Evolutionary conservation across 768 basidiomycete genomes (phyloP).

Genomic region (Paxillus rubicundulus): DNA sequence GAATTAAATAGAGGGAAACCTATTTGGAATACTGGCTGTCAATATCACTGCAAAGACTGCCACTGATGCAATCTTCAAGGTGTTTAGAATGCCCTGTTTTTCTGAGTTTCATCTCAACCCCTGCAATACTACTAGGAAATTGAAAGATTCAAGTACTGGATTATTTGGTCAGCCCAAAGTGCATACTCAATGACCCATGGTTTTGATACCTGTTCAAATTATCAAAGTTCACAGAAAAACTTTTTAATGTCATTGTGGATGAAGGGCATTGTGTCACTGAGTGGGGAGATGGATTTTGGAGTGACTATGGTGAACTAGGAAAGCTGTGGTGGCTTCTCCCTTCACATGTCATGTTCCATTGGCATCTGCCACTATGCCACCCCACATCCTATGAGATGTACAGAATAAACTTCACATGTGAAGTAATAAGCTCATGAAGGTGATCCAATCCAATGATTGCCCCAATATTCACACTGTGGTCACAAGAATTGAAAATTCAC

Average conservation of each 20-base stretch:
- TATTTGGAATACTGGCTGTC: constrained; percentile 6
- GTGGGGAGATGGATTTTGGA: constrained; percentile 17
- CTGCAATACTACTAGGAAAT: too few relatives aligned
- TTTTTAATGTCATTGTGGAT: constrained; percentile 32
- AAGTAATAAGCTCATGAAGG: constrained; percentile 2
- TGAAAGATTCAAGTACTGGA: too few relatives aligned
- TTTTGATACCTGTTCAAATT: too few relatives aligned
- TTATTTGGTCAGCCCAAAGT: too few relatives aligned
- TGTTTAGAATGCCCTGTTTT: not conserved
- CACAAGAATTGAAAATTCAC: constrained; percentile 13
- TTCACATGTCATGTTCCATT: constrained; percentile 10
- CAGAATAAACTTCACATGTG: constrained; percentile 13
- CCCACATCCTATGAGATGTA: too few relatives aligned
- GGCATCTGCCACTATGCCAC: constrained; percentile 17
- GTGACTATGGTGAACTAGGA: constrained; percentile 13
- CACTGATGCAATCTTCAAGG: constrained; percentile 4
- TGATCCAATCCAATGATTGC: constrained; percentile 31
- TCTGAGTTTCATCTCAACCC: too few relatives aligned
- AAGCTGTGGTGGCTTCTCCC: constrained; percentile 11
- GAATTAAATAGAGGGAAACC: not conserved
- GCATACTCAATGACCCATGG: too few relatives aligned
- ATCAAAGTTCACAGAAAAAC: constrained; percentile 14
- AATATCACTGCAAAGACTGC: constrained; percentile 6
- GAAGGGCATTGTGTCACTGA: constrained; percentile 17
- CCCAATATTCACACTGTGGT: constrained; percentile 33